These are phyloP conservation scores for Cercospora berteroae DNA, from an alignment of 2,329 filamentous ascomycete genomes.

Conservation along the genomic window DNA sequence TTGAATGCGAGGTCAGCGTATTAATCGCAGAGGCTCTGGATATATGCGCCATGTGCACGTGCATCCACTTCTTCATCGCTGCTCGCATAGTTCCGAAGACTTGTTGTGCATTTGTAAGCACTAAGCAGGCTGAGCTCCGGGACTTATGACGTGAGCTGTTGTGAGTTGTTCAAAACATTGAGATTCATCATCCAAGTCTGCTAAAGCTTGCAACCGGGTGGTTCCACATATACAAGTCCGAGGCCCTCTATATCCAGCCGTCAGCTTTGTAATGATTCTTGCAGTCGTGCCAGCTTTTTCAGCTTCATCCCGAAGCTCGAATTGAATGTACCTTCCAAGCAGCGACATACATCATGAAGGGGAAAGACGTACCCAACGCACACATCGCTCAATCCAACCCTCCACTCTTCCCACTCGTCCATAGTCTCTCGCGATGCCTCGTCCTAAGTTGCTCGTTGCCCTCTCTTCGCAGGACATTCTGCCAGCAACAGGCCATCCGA, in stretches of 20 bases:
- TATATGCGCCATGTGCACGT: not conserved
- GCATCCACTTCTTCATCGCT: not conserved
- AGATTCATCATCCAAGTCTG: not conserved
- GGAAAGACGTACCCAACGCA: not conserved
- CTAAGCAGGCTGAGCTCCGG: not conserved
- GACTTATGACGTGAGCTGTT: not conserved
- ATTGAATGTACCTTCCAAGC: not conserved
- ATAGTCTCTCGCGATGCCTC: not conserved
- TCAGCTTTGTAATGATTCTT: not conserved
- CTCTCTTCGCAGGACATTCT: not conserved
- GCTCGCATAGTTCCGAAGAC: not conserved
- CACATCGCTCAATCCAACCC: not conserved
- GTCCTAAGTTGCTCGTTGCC: not conserved
- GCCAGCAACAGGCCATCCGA: not conserved
- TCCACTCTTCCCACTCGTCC: not conserved
- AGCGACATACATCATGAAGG: not conserved
- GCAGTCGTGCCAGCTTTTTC: not conserved
- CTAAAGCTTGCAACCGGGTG: not conserved
- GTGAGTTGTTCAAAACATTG: too few relatives aligned
- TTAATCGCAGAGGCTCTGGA: not conserved
- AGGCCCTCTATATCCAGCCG: not conserved
- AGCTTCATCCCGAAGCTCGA: not conserved
- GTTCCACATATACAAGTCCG: too few relatives aligned
- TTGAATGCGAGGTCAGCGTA: not conserved
- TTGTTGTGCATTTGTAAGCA: not conserved